Base-by-base conservation (phyloP, 345 rosid species). In the Brassica rapa region DNA sequence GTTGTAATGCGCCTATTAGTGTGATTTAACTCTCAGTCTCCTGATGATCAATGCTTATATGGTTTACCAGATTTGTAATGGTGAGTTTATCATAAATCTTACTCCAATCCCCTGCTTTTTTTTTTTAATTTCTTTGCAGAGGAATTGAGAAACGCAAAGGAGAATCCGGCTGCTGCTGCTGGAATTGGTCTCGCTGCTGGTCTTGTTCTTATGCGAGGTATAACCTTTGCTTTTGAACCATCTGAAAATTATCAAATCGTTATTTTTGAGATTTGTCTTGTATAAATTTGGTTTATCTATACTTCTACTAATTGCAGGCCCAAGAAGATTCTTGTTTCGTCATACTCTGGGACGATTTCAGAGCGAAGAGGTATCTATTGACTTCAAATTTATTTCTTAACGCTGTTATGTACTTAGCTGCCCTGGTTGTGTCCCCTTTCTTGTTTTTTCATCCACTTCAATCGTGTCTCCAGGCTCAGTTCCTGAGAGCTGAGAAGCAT, bases 311-410 rank as follows among this genome's bases (percentile, higher is more conserved):
- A 63, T 70, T 65, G 2, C 87, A 95, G 99, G 96, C 33, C 97
- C 99, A 27, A 86, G 98, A 84, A 90, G 93, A 83, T 83, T 95
- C 83, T 71, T 95, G 76, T 80, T 90, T 77, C 94, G 89, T 55
- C 80, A 88, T 61, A 95, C 97, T 12, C 81, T 91, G 15, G 98
- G 99, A 33, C 85, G 93, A 55, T 76, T 93, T 68, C 94, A 84
- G 70, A 95, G 93, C 72, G 98, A 95, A 87, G 99, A 95, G 99
- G 99, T 88, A 83, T 62, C 63, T 68, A 70, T 4, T 24, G 29
- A 19, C 32, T 15, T 72, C 56, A 33, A 62, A 5, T 23, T 69
- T 25, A 14, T 6, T 41, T 32, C 57, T 53, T 46, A 27, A 60
- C 27, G 65, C 49, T 68, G 11, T 1, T 23, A 24, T 24, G 37